Evolutionary conservation across 768 basidiomycete species (phyloP).

Genomic region (Pholiota microspora): DNA sequence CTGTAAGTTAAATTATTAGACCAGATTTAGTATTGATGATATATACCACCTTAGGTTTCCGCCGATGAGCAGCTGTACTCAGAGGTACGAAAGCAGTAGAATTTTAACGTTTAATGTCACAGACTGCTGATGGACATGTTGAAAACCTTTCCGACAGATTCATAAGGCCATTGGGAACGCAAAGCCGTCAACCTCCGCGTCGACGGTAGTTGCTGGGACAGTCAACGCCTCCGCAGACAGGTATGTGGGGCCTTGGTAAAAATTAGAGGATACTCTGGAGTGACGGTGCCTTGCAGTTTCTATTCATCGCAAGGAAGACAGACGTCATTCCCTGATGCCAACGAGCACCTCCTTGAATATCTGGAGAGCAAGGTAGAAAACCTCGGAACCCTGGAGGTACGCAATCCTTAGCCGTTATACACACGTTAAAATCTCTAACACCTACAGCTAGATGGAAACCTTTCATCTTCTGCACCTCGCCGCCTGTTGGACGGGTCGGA

Average conservation of each 20-base stretch:
- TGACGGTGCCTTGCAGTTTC: conserved; percentile 46
- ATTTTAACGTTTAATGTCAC: neutral
- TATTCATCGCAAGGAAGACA: conserved; percentile 86
- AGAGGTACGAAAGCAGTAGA: conserved; percentile 36
- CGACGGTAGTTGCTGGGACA: conserved; percentile 39
- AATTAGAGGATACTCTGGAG: neutral
- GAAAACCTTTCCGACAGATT: conserved; percentile 33
- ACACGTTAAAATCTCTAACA: neutral
- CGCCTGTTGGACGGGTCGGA: conserved; percentile 54
- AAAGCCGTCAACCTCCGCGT: conserved; percentile 37
- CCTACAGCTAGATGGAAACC: conserved; percentile 69
- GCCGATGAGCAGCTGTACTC: conserved; percentile 56
- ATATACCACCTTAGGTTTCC: conserved; percentile 38
- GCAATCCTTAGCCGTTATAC: conserved; percentile 3
- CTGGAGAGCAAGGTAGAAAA: conserved; percentile 49
- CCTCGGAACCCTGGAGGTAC: conserved; percentile 71
- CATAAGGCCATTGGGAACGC: conserved; percentile 39
- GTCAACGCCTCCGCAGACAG: conserved; percentile 85
- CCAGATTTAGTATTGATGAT: conserved; percentile 8
- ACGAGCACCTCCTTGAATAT: conserved; percentile 57
- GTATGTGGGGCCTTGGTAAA: conserved; percentile 27
- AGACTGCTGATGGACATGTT: neutral
- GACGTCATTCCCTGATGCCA: conserved; percentile 78
- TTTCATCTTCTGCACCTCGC: conserved; percentile 82
- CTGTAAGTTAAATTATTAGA: conserved; percentile 36